These are phyloP conservation scores for Talaromyces atroroseus DNA, from an alignment of 2,329 filamentous ascomycete species.

Conservation along the genomic window DNA sequence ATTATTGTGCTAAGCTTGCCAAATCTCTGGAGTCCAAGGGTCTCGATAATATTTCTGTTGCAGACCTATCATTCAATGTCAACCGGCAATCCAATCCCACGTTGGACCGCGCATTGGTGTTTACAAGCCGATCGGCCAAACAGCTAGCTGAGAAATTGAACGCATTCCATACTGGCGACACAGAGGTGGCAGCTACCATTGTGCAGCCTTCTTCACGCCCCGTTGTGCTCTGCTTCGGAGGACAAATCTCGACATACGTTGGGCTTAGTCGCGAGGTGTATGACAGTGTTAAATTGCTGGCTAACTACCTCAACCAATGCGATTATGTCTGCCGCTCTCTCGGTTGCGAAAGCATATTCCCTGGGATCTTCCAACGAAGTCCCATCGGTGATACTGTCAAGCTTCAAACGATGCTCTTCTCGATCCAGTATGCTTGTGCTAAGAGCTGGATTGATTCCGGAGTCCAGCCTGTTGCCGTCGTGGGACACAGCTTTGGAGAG, in stretches of 20 bases:
- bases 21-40: conserved; percentile 2
- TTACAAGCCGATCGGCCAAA: conserved; percentile 22
- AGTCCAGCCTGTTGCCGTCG: conserved; percentile 25
- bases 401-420: conserved; percentile 35
- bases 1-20: conserved; percentile 1
- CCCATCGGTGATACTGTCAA: conserved; percentile 19
- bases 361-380: conserved; percentile 23
- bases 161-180: neutral
- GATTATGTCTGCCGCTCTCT: conserved; percentile 25
- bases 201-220: conserved; percentile 9
- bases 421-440: conserved; percentile 35
- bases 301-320: conserved; percentile 31
- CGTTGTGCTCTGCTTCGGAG: conserved; percentile 37
- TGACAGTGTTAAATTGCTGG: conserved; percentile 23
- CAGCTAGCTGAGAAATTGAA: conserved; percentile 18
- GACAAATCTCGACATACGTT: conserved; percentile 30
- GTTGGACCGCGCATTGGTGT: conserved; percentile 15
- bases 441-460: conserved; percentile 37
- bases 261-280: conserved; percentile 26
- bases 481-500: conserved; percentile 39
- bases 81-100: conserved; percentile 9
- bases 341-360: conserved; percentile 27
- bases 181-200: conserved; percentile 2
- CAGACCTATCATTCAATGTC: conserved; percentile 6
- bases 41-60: neutral